phyloP scores from a whole-genome alignment of 352 stramenopile species.

The Phytophthora megakarya region DNA sequence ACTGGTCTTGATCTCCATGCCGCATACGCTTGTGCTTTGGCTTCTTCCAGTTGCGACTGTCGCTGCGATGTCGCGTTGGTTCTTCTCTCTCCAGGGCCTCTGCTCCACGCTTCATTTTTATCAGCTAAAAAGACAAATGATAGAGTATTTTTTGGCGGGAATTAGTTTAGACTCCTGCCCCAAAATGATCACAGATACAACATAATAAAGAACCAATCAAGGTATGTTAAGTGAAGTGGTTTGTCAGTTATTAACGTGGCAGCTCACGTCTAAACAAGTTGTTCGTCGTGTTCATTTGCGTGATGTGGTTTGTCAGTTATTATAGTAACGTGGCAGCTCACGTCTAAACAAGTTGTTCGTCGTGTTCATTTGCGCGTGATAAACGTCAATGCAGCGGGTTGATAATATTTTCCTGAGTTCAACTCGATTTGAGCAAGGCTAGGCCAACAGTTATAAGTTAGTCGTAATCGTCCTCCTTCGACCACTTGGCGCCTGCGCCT shows the following conservation, averaged over 20 bases:
- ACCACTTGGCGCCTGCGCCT: slow-evolving; percentile 78
- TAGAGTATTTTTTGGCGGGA: slow-evolving; percentile 37
- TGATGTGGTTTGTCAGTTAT: no score
- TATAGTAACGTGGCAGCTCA: not conserved
- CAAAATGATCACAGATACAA: not conserved
- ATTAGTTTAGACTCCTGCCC: not conserved
- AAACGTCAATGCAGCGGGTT: slow-evolving; percentile 1
- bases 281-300: slow-evolving; percentile 20
- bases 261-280: slow-evolving; percentile 4
- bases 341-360: slow-evolving; percentile 13
- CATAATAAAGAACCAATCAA: not conserved
- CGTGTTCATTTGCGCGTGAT: slow-evolving; percentile 11
- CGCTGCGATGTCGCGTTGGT: not conserved
- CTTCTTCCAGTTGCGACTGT: not conserved
- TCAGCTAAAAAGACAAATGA: not conserved
- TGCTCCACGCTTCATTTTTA: slow-evolving; percentile 34
- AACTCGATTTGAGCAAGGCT: slow-evolving; percentile 3
- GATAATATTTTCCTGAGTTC: not conserved
- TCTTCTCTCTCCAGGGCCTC: slow-evolving; percentile 19
- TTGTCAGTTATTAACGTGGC: no score
- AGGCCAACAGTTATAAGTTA: slow-evolving; percentile 47
- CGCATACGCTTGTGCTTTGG: slow-evolving; percentile 30
- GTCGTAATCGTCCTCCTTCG: slow-evolving; percentile 92
- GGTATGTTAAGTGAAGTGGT: no score
- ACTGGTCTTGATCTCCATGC: not conserved